A percentile compares a stretch with the other conserved stretches of the same genome.
These are phyloP conservation scores for Clavaria fumosa DNA, from an alignment of 768 basidiomycete genomes.

Conservation along the genomic window DNA sequence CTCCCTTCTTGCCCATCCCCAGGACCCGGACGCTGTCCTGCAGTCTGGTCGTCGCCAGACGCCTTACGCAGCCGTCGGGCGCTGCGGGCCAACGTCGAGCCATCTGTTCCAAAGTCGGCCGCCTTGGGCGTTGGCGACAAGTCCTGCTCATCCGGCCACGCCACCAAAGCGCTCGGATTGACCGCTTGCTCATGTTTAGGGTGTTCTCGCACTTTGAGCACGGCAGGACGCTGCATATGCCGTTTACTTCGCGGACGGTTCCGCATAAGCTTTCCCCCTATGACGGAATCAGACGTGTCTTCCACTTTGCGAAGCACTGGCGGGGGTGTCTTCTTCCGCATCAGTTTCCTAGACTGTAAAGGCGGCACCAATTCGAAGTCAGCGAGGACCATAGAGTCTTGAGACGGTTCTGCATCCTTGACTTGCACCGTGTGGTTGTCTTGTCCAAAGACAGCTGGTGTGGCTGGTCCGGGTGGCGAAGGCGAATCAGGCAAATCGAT, in stretches of 20 bases:
- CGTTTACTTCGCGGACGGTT: conserved; percentile 40
- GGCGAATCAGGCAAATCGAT: conserved; percentile 25
- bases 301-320: conserved; percentile 12
- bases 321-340: conserved; percentile 26
- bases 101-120: conserved; percentile 27
- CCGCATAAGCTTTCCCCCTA: conserved; percentile 20
- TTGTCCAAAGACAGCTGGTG: too few species aligned
- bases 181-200: conserved; percentile 18
- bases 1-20: conserved; percentile 22
- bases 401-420: too few species aligned
- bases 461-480: conserved; percentile 17
- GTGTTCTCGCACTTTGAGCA: conserved; percentile 29
- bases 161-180: conserved; percentile 35
- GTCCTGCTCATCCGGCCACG: conserved; percentile 39
- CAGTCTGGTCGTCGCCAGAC: conserved; percentile 22
- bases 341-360: conserved; percentile 14
- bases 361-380: conserved; percentile 12
- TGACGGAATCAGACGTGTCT: conserved; percentile 40
- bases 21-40: conserved; percentile 19
- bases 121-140: conserved; percentile 41
- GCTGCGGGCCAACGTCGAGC: conserved; percentile 18
- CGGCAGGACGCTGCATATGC: conserved; percentile 28
- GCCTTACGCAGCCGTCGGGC: conserved; percentile 25
- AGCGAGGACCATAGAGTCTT: neutral
- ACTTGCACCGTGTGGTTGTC: too few species aligned